Percentiles rank a stretch among this genome's conserved stretches.
Evolutionary conservation across 2,329 filamentous ascomycete species (phyloP).

Genomic region (Xylariaceae sp.): DNA sequence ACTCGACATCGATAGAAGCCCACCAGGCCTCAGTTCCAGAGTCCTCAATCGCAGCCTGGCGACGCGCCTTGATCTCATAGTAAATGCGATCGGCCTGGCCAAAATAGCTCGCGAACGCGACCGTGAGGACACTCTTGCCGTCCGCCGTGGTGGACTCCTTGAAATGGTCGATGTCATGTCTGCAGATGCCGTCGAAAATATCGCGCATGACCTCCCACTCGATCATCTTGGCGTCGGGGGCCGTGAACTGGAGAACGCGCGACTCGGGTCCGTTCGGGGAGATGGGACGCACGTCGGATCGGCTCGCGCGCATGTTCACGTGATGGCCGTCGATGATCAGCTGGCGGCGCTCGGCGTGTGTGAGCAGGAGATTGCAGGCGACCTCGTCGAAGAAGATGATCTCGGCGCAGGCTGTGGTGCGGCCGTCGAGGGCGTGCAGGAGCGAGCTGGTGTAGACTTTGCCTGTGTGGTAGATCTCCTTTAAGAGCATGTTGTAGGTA

Average conservation of each 20-base stretch:
- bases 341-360: not conserved
- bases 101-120: constrained; percentile 10
- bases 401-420: constrained; percentile 7
- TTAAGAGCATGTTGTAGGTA: constrained; percentile 2
- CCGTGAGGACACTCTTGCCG: constrained; percentile 1
- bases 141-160: not conserved
- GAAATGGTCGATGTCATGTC: constrained; percentile 9
- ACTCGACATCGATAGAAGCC: not conserved
- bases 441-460: constrained; percentile 11
- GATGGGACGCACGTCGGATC: not conserved
- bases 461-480: not conserved
- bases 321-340: constrained; percentile 3
- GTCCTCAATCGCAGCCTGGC: not conserved
- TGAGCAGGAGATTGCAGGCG: not conserved
- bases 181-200: constrained; percentile 2
- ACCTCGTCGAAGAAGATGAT: constrained; percentile 13
- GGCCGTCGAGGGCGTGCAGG: not conserved
- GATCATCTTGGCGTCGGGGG: not conserved
- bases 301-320: constrained; percentile 2
- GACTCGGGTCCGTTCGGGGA: not conserved
- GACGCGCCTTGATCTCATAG: not conserved
- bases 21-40: not conserved
- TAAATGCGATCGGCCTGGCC: constrained; percentile 8
- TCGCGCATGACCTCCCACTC: not conserved
- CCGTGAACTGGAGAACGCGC: constrained; percentile 9